Percentiles rank a stretch among this genome's conserved stretches.
Evolutionary conservation across 108 stramenopile genomes (phyloP).

Genomic region (Nitzschia sp.): DNA sequence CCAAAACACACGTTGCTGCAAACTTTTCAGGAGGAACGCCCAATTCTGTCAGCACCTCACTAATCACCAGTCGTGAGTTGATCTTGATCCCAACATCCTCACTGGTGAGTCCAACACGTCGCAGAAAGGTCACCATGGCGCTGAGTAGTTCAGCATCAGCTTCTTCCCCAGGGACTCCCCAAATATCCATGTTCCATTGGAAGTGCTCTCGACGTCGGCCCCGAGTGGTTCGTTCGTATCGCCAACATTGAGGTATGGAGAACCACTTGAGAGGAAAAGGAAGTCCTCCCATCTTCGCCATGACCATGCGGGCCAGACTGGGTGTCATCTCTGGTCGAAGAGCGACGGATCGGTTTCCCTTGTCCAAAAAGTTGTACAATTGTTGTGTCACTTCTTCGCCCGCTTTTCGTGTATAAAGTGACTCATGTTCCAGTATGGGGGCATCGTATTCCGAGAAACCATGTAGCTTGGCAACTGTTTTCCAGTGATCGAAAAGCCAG

Average conservation of each 20-base stretch:
- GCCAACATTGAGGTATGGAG: conserved; percentile 94
- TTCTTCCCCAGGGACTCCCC: conserved; percentile 86
- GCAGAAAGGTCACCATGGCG: conserved; percentile 90
- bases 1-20: conserved; percentile 93
- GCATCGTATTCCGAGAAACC: conserved; percentile 98
- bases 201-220: conserved; percentile 96
- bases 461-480: conserved; percentile 67
- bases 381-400: conserved; percentile 98
- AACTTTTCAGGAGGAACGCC: conserved; percentile 92
- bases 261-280: conserved; percentile 95
- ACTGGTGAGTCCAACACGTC: conserved; percentile 77
- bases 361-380: conserved; percentile 96
- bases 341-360: conserved; percentile 85
- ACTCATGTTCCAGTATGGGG: conserved; percentile 91
- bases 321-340: conserved; percentile 98
- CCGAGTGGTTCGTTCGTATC: conserved; percentile 98
- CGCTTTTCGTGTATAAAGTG: conserved; percentile 94
- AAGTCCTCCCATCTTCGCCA: conserved; percentile 90
- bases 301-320: conserved; percentile 95
- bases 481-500: conserved; percentile 95
- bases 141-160: conserved; percentile 94
- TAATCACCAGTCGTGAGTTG: conserved; percentile 88
- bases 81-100: conserved; percentile 97
- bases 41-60: conserved; percentile 82
- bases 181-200: conserved; percentile 98